Evolutionary conservation across 495 filamentous ascomycete genomes (phyloP), one percentile per base, ranked within the genome.

Genomic region (Lepidopterella palustris): DNA sequence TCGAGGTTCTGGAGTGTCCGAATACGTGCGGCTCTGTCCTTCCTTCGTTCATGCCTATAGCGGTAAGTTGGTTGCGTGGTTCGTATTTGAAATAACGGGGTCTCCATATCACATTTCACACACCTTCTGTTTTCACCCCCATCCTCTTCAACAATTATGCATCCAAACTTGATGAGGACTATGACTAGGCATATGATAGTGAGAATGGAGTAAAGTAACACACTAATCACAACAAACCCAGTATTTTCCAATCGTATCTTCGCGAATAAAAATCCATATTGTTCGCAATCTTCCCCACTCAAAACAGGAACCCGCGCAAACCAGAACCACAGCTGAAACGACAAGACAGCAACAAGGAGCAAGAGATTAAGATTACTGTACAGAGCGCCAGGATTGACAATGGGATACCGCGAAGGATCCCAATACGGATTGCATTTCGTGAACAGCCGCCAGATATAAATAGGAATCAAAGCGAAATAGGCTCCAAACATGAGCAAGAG

Each of bases 291-390:
- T 21, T 35, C 24, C 6, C 20, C 23, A 21, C 58, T 31, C 1
- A 58, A 60, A 18, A 31, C 28, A n/a, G 56, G 54, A 10, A 58
- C 57, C 52, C 25, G 56, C n/a, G 4, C 18, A 42, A 65, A 57
- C 74, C 74, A 77, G 49, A 77, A 76, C 73, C 74, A 78, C 1
- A 75, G 29, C 58, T 76, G 68, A 45, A 73, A 64, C 0, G 67
- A 55, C 9, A 67, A 23, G 1, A 72, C 42, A 0, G 70, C 67
- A 13, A 73, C 52, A 1, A 73, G 35, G 24, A 72, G 49, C 0
- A 72, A 42, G 3, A 68, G 49, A 28, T 47, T 68, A 25, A 70
- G 26, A 26, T 61, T 61, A 5, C 59, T 45, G 47, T 56, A 25
- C 52, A 62, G 15, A 10, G 32, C 29, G 21, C 58, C 31, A 4